A percentile compares a stretch with the other conserved stretches of the same genome.
Evolutionary conservation across 495 filamentous ascomycete species (phyloP).

Genomic region (Aspergillus olivimuriae): DNA sequence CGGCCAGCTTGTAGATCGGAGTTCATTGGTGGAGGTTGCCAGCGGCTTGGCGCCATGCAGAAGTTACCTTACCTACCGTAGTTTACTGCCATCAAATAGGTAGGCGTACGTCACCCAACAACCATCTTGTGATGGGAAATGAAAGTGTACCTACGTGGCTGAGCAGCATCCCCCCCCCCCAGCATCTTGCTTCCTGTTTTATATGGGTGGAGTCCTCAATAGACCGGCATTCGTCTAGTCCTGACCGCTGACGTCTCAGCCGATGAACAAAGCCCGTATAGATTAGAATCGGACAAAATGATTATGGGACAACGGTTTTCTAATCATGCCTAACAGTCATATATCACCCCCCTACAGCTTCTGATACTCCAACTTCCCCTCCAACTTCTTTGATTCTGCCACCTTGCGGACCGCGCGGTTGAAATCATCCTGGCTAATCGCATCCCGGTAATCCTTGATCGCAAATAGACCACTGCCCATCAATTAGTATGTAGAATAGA

Average conservation of each 20-base stretch:
- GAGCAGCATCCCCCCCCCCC: no score
- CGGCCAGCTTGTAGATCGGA: background rate
- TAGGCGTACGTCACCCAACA: no score
- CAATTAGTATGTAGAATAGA: background rate
- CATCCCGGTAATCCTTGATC: slow-evolving; percentile 94
- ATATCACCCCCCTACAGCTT: slow-evolving; percentile 64
- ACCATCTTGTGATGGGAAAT: no score
- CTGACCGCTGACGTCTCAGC: no score
- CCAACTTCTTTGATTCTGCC: slow-evolving; percentile 94
- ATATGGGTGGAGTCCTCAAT: no score
- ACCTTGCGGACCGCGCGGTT: slow-evolving; percentile 98
- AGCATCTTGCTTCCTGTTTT: no score
- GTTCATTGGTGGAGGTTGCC: slow-evolving; percentile 6
- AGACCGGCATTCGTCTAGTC: no score
- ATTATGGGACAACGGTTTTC: no score
- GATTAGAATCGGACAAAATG: no score
- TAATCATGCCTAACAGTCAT: background rate
- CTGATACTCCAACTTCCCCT: slow-evolving; percentile 96
- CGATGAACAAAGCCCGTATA: no score
- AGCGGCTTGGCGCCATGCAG: slow-evolving; percentile 5
- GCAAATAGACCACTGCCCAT: slow-evolving; percentile 75
- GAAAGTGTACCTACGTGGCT: no score
- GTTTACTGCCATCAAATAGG: no score
- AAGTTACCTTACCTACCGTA: background rate
- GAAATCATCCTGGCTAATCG: slow-evolving; percentile 97